These are phyloP conservation scores for Pisolithus marmoratus DNA, from an alignment of 768 basidiomycete genomes.

Conservation along the genomic window DNA sequence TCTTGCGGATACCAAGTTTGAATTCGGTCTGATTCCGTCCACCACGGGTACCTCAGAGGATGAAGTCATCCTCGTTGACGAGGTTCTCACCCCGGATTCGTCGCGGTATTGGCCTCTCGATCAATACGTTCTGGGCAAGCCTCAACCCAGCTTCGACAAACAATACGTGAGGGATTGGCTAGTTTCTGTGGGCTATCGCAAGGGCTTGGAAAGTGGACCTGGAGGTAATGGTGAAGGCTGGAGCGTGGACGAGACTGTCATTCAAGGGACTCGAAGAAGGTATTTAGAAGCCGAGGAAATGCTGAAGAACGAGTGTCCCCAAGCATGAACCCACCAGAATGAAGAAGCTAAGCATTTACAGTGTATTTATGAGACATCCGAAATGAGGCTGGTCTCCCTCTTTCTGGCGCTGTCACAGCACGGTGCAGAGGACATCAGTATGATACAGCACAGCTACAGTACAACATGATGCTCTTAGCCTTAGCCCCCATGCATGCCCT, in stretches of 20 bases:
- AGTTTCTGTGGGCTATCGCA: conserved; percentile 62
- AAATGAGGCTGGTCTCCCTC: too few species aligned
- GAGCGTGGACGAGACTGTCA: conserved; percentile 68
- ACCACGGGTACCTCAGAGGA: conserved; percentile 20
- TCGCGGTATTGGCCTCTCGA: conserved; percentile 92
- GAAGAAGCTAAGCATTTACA: background rate
- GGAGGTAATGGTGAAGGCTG: conserved; percentile 70
- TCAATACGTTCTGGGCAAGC: conserved; percentile 63
- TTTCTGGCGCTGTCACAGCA: too few species aligned
- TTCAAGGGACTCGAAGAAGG: conserved; percentile 68
- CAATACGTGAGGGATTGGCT: conserved; percentile 94
- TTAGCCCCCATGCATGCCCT: too few species aligned
- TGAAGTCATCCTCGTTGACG: conserved; percentile 85
- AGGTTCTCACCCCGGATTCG: conserved; percentile 95
- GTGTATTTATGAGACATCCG: background rate
- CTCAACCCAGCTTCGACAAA: conserved; percentile 94
- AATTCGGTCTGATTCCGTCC: conserved; percentile 78
- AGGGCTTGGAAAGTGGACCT: conserved; percentile 73
- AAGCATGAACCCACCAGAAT: background rate
- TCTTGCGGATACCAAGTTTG: conserved; percentile 97
- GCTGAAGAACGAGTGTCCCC: conserved; percentile 31
- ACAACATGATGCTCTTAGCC: too few species aligned
- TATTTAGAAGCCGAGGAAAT: conserved; percentile 74
- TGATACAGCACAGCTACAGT: too few species aligned
- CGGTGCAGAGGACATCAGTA: too few species aligned